A percentile compares a stretch with the other conserved stretches of the same genome.
These are phyloP conservation scores for Geosmithia putterillii DNA, from an alignment of 2,329 filamentous ascomycete genomes.

Conservation along the genomic window DNA sequence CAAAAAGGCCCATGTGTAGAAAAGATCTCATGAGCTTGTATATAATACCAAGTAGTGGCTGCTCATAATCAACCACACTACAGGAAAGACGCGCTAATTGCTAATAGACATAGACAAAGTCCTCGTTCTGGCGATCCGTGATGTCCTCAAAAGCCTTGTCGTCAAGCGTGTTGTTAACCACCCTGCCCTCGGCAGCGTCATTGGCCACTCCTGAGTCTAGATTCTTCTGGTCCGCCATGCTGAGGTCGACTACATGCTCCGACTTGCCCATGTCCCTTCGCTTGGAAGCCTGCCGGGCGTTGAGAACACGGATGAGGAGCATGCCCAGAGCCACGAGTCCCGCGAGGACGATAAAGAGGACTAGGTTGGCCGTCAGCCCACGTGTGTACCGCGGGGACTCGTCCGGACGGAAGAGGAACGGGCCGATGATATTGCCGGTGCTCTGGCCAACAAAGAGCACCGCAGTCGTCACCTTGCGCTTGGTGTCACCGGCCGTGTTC, in stretches of 20 bases:
- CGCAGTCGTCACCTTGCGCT: conserved; percentile 50
- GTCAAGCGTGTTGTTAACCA: conserved; percentile 4
- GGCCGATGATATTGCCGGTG: conserved; percentile 53
- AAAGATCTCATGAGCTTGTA: not conserved
- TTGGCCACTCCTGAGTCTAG: conserved; percentile 8
- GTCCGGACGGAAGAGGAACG: conserved; percentile 42
- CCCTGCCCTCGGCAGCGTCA: conserved; percentile 4
- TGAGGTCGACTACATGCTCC: conserved; percentile 39
- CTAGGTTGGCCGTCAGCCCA: conserved; percentile 46
- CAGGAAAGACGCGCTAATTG: too few species aligned
- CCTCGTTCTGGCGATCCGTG: conserved; percentile 47
- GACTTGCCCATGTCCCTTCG: conserved; percentile 24
- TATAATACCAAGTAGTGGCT: not conserved
- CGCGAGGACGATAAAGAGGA: conserved; percentile 44
- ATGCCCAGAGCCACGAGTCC: conserved; percentile 25
- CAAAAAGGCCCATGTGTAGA: too few species aligned
- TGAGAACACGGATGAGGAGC: conserved; percentile 30
- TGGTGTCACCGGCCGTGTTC: conserved; percentile 54
- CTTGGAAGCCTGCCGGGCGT: conserved; percentile 29
- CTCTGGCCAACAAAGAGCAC: conserved; percentile 50
- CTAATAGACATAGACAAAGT: conserved; percentile 44
- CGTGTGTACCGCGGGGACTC: conserved; percentile 46
- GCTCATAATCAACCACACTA: too few species aligned
- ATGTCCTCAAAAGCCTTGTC: conserved; percentile 35
- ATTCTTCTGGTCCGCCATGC: conserved; percentile 29